Percentiles rank a stretch among this genome's conserved stretches.
phyloP scores from a whole-genome alignment of 2,329 filamentous ascomycete species.

The Akanthomyces uredinophilus region DNA sequence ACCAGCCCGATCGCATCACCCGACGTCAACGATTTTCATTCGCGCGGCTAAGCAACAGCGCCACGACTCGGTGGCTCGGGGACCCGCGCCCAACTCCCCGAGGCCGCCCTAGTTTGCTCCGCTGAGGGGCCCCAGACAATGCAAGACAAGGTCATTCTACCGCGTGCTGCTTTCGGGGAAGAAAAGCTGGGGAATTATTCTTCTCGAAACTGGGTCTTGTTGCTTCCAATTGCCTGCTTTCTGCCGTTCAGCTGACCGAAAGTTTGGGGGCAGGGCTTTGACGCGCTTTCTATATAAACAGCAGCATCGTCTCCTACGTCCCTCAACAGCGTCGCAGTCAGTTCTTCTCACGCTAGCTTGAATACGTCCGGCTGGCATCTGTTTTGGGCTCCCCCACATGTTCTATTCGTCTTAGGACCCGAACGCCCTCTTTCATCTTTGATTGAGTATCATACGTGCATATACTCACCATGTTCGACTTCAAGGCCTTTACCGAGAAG shows the following conservation, averaged over 20 bases:
- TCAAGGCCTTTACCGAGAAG: conserved; percentile 11
- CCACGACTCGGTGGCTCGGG: neutral
- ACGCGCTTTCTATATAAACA: conserved; percentile 1
- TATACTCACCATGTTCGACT: conserved; percentile 4
- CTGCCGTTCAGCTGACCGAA: neutral
- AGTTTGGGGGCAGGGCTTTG: neutral
- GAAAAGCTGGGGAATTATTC: conserved; percentile 10
- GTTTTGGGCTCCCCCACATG: conserved; percentile 3
- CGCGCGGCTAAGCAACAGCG: neutral
- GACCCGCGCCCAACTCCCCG: neutral
- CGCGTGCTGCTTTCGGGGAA: neutral
- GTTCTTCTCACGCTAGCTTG: neutral
- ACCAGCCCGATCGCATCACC: neutral
- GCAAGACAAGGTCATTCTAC: neutral
- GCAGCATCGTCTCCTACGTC: neutral
- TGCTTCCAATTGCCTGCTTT: neutral
- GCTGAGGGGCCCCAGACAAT: conserved; percentile 3
- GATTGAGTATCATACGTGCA: neutral
- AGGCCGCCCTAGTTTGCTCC: neutral
- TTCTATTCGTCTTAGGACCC: neutral
- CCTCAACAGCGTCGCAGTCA: neutral
- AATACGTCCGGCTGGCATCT: neutral
- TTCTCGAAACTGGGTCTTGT: neutral
- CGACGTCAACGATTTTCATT: neutral
- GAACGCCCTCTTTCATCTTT: neutral